Conservation (phyloP, 1,284 basidiomycete species). For the Anthracocystis panici-leucophaei region DNA sequence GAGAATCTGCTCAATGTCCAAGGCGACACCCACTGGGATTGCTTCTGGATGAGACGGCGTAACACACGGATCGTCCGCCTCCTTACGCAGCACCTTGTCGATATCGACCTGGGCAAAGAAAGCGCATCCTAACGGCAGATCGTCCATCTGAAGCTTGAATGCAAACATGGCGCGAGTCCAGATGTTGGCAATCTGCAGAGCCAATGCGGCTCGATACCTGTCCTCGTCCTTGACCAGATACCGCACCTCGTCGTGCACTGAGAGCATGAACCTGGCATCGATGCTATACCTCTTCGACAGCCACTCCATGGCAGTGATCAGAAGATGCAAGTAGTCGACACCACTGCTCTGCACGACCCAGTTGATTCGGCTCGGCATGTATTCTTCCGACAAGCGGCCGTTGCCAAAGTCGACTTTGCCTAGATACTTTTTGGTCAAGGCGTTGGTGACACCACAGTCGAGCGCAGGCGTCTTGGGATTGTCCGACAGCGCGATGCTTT, state of each 20-base stretch:
- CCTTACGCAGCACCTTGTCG: conserved; percentile 91
- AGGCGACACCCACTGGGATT: conserved; percentile 85
- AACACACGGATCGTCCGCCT: conserved; percentile 93
- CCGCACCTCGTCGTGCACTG: conserved; percentile 95
- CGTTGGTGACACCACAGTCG: conserved; percentile 92
- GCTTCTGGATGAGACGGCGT: conserved; percentile 89
- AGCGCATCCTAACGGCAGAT: conserved; percentile 86
- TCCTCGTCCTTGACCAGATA: conserved; percentile 92
- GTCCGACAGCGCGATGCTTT: conserved; percentile 90
- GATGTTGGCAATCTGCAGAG: conserved; percentile 92
- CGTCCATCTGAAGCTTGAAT: conserved; percentile 92
- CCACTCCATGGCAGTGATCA: conserved; percentile 95
- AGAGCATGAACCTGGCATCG: conserved; percentile 91
- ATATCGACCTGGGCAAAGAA: conserved; percentile 98
- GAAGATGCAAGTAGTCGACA: conserved; percentile 95
- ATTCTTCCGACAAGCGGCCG: conserved; percentile 79
- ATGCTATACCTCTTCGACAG: conserved; percentile 85
- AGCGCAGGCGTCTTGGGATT: conserved; percentile 91
- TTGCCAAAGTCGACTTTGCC: conserved; percentile 72
- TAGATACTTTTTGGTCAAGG: conserved; percentile 88
- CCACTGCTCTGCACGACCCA: conserved; percentile 99
- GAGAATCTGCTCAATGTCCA: conserved; percentile 80
- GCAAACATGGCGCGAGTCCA: conserved; percentile 96
- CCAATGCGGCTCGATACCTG: conserved; percentile 87
- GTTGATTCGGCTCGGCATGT: conserved; percentile 96